Evolutionary conservation across 225 moss, liverwort and hornwort genomes (phyloP), one percentile per base, ranked within the genome.

Genomic region (Marchantia polymorpha): DNA sequence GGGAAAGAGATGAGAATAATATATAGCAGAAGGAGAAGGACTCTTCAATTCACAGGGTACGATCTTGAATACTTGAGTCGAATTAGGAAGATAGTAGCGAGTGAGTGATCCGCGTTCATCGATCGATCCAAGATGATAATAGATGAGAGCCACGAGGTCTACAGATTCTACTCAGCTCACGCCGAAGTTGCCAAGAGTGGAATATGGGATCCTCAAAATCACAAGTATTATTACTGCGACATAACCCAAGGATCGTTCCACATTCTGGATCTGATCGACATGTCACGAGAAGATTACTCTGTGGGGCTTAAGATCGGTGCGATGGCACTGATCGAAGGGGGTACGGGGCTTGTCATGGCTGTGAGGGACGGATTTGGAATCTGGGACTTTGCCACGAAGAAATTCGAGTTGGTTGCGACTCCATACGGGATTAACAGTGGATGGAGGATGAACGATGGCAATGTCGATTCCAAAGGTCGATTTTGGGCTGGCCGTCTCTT

Each of bases 391-490:
- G 26, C 50, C 0, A 87, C 86, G 47, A 78, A 89, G 86, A 85
- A 86, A 70, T 49, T 92, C 3, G 80, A 79, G 17, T 77, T 90
- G 14, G 4, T 90, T 59, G 90, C 89, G 58, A 85, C 82, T 3
- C 92, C 92, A 0, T 90, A 89, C 20, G 92, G 90, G 0, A 26
- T 30, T 0, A 81, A 89, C 81, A 85, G 72, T 29, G 90, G 92
- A 7, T 92, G 92, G 92, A 86, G 90, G 0, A 92, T 92, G 92
- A 90, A 92, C 16, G 92, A 92, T 22, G 92, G 92, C 7, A 85
- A 86, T 25, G 89, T 89, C 26, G 92, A 92, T 48, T 92, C 92
- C 69, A 86, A 80, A 74, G 92, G 92, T 0, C 84, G 92, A 0
- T 92, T 92, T 77, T 92, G 92, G 90, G 92, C 90, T 15, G 92